Percentiles rank a stretch among this genome's conserved stretches.
These are phyloP conservation scores for Penicillium nordicum DNA, from an alignment of 2,329 filamentous ascomycete genomes.

Conservation along the genomic window DNA sequence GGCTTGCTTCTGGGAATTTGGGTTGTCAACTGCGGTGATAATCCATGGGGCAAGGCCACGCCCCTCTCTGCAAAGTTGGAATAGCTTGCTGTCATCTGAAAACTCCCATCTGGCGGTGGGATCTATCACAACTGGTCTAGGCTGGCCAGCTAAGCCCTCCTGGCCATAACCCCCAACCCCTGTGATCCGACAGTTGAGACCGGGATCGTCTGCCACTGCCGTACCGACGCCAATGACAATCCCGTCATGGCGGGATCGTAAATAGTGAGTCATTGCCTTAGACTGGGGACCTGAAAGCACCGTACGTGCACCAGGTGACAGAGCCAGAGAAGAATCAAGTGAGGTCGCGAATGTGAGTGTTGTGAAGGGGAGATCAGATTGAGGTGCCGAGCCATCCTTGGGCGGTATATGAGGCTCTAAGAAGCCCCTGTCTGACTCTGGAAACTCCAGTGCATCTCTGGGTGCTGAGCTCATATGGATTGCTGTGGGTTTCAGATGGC, in stretches of 20 bases:
- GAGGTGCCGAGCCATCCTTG: conserved; percentile 15
- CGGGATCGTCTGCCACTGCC: conserved; percentile 77
- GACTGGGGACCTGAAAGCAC: conserved; percentile 75
- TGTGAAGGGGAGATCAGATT: conserved; percentile 47
- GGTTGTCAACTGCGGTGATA: conserved; percentile 41
- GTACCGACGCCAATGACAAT: conserved; percentile 85
- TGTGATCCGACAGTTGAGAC: conserved; percentile 75
- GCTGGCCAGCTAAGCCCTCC: conserved; percentile 56
- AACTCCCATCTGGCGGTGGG: conserved; percentile 69
- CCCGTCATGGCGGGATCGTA: conserved; percentile 79
- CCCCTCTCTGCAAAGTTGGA: conserved; percentile 60
- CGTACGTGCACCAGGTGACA: conserved; percentile 72
- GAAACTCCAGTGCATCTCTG: conserved; percentile 37
- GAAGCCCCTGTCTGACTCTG: conserved; percentile 39
- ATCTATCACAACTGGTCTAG: conserved; percentile 76
- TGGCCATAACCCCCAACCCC: conserved; percentile 54
- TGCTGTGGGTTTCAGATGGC: background rate
- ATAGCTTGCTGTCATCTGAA: conserved; percentile 57
- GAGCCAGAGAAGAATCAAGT: conserved; percentile 71
- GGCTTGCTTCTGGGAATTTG: conserved; percentile 13
- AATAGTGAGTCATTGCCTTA: conserved; percentile 90
- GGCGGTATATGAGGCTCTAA: conserved; percentile 48
- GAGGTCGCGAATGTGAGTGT: conserved; percentile 88
- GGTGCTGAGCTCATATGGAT: conserved; percentile 2
- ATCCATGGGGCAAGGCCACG: conserved; percentile 70